phyloP scores from a whole-genome alignment of 306 rosid genomes.

The Vigna angularis region DNA sequence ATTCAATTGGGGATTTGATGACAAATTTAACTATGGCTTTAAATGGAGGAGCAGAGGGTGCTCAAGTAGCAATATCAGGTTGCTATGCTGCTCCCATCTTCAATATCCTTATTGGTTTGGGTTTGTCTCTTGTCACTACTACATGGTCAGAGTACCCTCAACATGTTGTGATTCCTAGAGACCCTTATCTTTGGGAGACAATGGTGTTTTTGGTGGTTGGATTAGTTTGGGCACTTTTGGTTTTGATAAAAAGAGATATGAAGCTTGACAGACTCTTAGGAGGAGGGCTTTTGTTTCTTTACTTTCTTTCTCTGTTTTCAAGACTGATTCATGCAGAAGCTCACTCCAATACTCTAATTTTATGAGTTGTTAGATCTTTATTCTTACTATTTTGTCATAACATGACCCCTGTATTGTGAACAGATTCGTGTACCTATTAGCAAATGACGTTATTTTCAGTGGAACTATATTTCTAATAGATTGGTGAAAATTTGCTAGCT shows the following conservation, averaged over 20 bases:
- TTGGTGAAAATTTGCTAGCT: background rate
- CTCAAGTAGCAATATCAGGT: slow-evolving; percentile 54
- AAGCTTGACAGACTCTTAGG: slow-evolving; percentile 54
- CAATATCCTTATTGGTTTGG: slow-evolving; percentile 48
- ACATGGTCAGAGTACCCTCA: slow-evolving; percentile 52
- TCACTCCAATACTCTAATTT: slow-evolving; percentile 8
- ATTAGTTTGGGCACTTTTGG: slow-evolving; percentile 50
- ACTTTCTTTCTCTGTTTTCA: slow-evolving; percentile 43
- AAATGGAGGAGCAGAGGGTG: slow-evolving; percentile 53
- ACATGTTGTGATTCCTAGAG: slow-evolving; percentile 48
- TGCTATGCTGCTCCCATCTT: slow-evolving; percentile 58
- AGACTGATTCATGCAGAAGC: slow-evolving; percentile 47
- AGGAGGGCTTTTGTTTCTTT: slow-evolving; percentile 52
- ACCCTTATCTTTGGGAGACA: slow-evolving; percentile 54
- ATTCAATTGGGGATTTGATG: slow-evolving; percentile 58
- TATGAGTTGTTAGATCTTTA: background rate
- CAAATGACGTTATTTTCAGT: background rate
- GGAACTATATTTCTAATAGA: background rate
- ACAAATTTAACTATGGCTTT: slow-evolving; percentile 52
- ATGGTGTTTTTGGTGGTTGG: slow-evolving; percentile 40
- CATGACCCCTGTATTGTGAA: background rate
- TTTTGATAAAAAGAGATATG: slow-evolving; percentile 47
- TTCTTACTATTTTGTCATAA: background rate
- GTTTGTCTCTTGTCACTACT: slow-evolving; percentile 47
- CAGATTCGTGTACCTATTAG: background rate